These are phyloP conservation scores for Saccharum officinarum DNA, from an alignment of 176 grass and related monocot genomes.

Conservation along the genomic window DNA sequence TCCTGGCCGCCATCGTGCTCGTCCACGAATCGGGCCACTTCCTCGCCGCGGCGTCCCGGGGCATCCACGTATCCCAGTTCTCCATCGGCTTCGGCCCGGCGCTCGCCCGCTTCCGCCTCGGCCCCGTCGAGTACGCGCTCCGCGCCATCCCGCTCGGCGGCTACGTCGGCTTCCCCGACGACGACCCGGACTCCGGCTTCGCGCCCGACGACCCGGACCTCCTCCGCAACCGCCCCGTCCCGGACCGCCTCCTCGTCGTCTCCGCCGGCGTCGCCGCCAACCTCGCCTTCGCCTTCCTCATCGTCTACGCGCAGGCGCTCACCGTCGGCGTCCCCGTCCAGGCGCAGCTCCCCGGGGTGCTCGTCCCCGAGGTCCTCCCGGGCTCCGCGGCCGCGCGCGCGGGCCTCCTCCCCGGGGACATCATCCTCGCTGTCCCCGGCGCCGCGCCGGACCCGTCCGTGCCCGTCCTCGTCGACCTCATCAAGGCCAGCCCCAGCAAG, in stretches of 20 bases:
- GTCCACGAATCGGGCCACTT: constrained; percentile 95
- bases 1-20: constrained; percentile 84
- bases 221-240: constrained; percentile 82
- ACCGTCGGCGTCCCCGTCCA: constrained; percentile 85
- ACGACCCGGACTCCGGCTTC: constrained; percentile 79
- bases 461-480: constrained; percentile 60
- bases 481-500: constrained; percentile 70
- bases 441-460: constrained; percentile 60
- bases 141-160: constrained; percentile 94
- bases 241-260: constrained; percentile 88
- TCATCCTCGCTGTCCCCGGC: constrained; percentile 69
- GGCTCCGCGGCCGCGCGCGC: constrained; percentile 69
- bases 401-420: constrained; percentile 70
- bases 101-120: constrained; percentile 66
- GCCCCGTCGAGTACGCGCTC: constrained; percentile 86
- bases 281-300: constrained; percentile 79
- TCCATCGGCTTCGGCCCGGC: constrained; percentile 87
- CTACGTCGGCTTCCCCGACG: constrained; percentile 96
- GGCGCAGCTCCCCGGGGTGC: constrained; percentile 65
- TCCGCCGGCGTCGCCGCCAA: constrained; percentile 90
- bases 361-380: constrained; percentile 76
- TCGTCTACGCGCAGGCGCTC: constrained; percentile 77
- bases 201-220: constrained; percentile 84
- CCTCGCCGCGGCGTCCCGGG: constrained; percentile 68
- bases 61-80: constrained; percentile 94